These are phyloP conservation scores for Euphorbia celastroides DNA, from an alignment of 441 rosid species.

Conservation along the genomic window DNA sequence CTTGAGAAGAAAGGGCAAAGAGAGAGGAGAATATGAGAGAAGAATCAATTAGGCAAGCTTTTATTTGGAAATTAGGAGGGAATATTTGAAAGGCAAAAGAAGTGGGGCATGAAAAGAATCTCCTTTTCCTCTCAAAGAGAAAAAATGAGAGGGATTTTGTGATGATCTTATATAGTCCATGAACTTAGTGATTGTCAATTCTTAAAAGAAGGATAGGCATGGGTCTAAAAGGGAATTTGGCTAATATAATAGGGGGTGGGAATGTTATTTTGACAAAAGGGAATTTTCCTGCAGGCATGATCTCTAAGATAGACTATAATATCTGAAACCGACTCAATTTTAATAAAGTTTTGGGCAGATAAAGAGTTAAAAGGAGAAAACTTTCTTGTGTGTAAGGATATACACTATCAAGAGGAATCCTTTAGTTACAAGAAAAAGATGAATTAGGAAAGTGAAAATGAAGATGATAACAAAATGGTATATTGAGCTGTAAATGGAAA, in stretches of 20 bases:
- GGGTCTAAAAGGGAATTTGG: neutral
- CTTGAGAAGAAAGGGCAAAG: slow-evolving; percentile 13
- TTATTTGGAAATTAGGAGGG: slow-evolving; percentile 36
- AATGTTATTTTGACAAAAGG: slow-evolving; percentile 6
- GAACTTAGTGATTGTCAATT: slow-evolving; percentile 23
- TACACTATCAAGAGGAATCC: slow-evolving; percentile 46
- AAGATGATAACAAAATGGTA: neutral
- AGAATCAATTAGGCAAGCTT: slow-evolving; percentile 41
- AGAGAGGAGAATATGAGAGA: slow-evolving; percentile 28
- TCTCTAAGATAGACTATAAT: slow-evolving; percentile 21
- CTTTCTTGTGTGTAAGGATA: slow-evolving; percentile 24
- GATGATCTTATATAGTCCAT: slow-evolving; percentile 9
- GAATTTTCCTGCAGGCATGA: slow-evolving; percentile 39
- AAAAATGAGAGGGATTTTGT: neutral
- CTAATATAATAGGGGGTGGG: neutral
- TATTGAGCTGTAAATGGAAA: neutral
- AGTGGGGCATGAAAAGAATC: slow-evolving; percentile 71
- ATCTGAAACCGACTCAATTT: slow-evolving; percentile 33
- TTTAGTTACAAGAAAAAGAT: slow-evolving; percentile 38
- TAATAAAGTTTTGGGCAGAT: neutral
- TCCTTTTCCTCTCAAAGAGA: slow-evolving; percentile 22
- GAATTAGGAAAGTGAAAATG: neutral
- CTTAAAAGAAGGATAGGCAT: slow-evolving; percentile 13
- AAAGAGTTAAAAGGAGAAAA: slow-evolving; percentile 4
- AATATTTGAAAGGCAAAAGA: slow-evolving; percentile 50